phyloP scores from a whole-genome alignment of 2,329 filamentous ascomycete genomes.

The Chaetothyriales sp. region DNA sequence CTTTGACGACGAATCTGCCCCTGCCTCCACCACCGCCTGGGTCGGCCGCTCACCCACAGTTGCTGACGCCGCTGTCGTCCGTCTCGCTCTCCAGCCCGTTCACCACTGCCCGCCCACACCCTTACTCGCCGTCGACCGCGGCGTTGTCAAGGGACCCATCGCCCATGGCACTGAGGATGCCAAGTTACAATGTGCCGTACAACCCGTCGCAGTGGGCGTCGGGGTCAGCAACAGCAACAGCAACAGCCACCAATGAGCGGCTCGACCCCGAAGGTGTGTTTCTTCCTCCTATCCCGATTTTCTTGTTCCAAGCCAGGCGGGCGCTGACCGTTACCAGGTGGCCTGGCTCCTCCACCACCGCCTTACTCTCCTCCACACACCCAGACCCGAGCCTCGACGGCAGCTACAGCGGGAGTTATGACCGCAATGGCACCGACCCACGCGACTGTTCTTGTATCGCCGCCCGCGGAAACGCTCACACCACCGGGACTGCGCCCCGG shows the following conservation, averaged over 20 bases:
- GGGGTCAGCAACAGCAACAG: slow-evolving; percentile 14
- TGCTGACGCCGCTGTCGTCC: slow-evolving; percentile 3
- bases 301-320: neutral
- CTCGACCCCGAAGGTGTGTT: slow-evolving; percentile 9
- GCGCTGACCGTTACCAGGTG: slow-evolving; percentile 16
- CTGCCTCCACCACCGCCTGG: slow-evolving; percentile 23
- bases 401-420: neutral
- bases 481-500: neutral
- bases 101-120: neutral
- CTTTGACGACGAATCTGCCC: slow-evolving; percentile 28
- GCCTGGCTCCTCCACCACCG: slow-evolving; percentile 12
- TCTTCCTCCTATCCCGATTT: neutral
- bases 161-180: slow-evolving; percentile 29
- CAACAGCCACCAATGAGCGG: slow-evolving; percentile 1
- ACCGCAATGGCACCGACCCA: neutral
- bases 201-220: slow-evolving; percentile 36
- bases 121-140: slow-evolving; percentile 19
- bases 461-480: neutral
- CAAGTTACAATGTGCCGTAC: slow-evolving; percentile 30
- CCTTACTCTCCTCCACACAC: slow-evolving; percentile 12
- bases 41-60: neutral
- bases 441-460: neutral
- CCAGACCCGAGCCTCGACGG: neutral
- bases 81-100: slow-evolving; percentile 5
- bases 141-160: slow-evolving; percentile 23